Percentiles rank a stretch among this genome's conserved stretches.
Conservation (phyloP, 768 basidiomycete genomes). For the Leccinum arenicola region DNA sequence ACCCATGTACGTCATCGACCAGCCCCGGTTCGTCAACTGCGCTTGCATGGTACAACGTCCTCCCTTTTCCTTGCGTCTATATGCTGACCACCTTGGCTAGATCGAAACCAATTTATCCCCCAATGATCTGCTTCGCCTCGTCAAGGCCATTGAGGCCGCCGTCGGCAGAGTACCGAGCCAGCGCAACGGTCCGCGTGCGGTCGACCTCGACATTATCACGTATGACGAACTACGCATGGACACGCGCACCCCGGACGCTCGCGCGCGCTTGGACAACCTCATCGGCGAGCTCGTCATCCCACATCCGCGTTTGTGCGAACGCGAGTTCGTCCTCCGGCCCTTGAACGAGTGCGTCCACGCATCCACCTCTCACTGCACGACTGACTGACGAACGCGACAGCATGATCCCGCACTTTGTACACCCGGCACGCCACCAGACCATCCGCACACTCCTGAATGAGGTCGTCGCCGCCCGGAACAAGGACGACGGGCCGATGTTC, state of each 20-base stretch:
- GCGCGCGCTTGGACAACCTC: slow-evolving; percentile 51
- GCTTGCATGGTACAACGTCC: slow-evolving; percentile 66
- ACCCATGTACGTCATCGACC: slow-evolving; percentile 95
- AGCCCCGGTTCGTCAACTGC: slow-evolving; percentile 85
- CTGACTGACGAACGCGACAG: slow-evolving; percentile 37
- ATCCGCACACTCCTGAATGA: slow-evolving; percentile 46
- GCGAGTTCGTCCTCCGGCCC: slow-evolving; percentile 92
- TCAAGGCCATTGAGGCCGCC: slow-evolving; percentile 70
- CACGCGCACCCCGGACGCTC: slow-evolving; percentile 43
- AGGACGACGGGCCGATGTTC: slow-evolving; percentile 48
- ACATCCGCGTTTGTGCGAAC: slow-evolving; percentile 74
- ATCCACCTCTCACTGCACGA: no score
- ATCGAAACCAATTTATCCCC: slow-evolving; percentile 73
- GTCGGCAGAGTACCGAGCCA: slow-evolving; percentile 80
- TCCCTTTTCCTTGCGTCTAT: not conserved
- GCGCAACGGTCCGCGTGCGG: slow-evolving; percentile 82
- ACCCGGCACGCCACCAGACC: slow-evolving; percentile 54
- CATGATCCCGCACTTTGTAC: slow-evolving; percentile 72
- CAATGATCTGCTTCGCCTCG: slow-evolving; percentile 48
- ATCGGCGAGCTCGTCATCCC: slow-evolving; percentile 78
- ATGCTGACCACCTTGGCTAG: slow-evolving; percentile 29
- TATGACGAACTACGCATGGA: slow-evolving; percentile 66
- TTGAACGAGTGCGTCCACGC: slow-evolving; percentile 64
- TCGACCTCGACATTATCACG: slow-evolving; percentile 86
- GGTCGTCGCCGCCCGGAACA: slow-evolving; percentile 32